Evolutionary conservation across 306 rosid genomes (phyloP).

Genomic region (Begonia peltatifolia): DNA sequence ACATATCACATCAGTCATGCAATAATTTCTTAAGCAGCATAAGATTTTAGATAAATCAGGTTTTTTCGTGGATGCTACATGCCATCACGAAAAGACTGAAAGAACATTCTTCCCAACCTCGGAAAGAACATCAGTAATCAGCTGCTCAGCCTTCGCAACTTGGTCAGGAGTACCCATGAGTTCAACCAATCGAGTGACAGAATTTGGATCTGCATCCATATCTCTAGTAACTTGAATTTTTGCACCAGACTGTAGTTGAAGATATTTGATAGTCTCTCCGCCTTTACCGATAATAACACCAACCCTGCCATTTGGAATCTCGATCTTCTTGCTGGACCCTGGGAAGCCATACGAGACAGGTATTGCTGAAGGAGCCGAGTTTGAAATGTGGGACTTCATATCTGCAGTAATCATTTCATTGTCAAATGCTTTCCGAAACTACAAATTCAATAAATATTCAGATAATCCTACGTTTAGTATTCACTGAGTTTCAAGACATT

Average conservation of each 20-base stretch:
- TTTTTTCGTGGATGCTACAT: no score
- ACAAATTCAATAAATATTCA: background rate
- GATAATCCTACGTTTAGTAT: no score
- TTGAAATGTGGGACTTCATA: slow-evolving; percentile 28
- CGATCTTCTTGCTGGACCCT: slow-evolving; percentile 68
- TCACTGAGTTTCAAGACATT: no score
- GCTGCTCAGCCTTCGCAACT: slow-evolving; percentile 68
- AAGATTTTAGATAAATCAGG: no score
- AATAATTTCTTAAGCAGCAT: no score
- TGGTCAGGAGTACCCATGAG: slow-evolving; percentile 82
- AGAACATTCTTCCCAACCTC: slow-evolving; percentile 30
- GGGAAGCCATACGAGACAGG: slow-evolving; percentile 58
- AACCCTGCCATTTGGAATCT: slow-evolving; percentile 84
- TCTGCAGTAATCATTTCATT: slow-evolving; percentile 23
- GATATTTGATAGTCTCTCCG: slow-evolving; percentile 94
- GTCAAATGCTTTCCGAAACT: background rate
- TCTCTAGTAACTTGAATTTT: slow-evolving; percentile 95
- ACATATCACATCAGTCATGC: no score
- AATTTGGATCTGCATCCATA: slow-evolving; percentile 71
- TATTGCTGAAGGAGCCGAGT: slow-evolving; percentile 10
- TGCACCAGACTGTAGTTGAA: slow-evolving; percentile 88
- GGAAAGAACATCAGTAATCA: slow-evolving; percentile 77
- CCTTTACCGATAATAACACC: slow-evolving; percentile 95
- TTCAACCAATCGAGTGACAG: slow-evolving; percentile 50
- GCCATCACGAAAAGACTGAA: no score